Base-by-base conservation (phyloP, 73 alveolate species). In the Paramecium primaurelia region DNA sequence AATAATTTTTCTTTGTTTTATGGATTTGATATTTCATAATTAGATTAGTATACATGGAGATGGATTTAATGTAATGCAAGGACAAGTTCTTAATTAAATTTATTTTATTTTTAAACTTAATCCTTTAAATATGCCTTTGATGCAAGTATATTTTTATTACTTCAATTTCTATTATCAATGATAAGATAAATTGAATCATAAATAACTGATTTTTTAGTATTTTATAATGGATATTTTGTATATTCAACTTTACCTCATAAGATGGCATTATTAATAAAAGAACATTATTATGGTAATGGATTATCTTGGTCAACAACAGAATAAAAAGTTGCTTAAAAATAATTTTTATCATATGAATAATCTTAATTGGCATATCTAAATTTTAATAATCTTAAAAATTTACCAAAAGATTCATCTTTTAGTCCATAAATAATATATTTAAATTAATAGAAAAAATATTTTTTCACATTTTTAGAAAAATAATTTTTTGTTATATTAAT, bases 281-380 rank as follows among this genome's bases (percentile, higher is more conserved):
- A 80, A 47, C 91, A 80, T 47, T 80, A 42, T 44, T 80, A 45
- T 80, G 91, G 91, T 26, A 26, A 36, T 20, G 91, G 91, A 18
- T 20, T 80, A 16, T 64, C 91, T 26, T 80, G 91, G 91, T 32
- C 11, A 25, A 28, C 75, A 44, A 2, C 34, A 11, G 91, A 80
- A 49, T 45, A 80, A 80, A 80, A 80, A 25, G 75, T 80, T 5
- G 47, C 26, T 16, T 30, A 22, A 32, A 80, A 80, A 80, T 18
- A 38, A 38, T 26, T 26, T 32, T 28, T 26, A 45, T n/a, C 47
- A 3, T 34, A 80, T 11, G 71, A 25, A 11, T 26, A 59, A 12
- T 34, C 71, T 25, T 42, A 42, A 25, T 34, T n/a, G 32, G 69
- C 91, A 9, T 80, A 32, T 47, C 16, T 80, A 42, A 80, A 25